Evolutionary conservation across 139 green algal species (phyloP), one percentile per base, ranked within the genome.

Genomic region (Ettlia oleoabundans): DNA sequence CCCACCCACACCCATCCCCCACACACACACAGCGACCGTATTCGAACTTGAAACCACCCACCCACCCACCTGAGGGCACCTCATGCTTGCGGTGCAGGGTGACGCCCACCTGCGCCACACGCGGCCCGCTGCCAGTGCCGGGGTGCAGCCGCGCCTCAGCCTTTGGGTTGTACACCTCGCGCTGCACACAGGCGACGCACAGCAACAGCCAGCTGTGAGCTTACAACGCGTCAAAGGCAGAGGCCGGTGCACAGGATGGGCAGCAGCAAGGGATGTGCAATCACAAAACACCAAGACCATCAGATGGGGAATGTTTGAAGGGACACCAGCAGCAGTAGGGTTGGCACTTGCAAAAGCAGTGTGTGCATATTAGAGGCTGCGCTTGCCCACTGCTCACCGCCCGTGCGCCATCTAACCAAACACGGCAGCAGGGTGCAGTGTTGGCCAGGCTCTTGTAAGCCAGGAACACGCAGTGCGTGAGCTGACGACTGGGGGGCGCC

Each of bases 321-420:
- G n/a, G n/a, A n/a, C n/a, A n/a, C n/a, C n/a, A n/a, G n/a, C n/a
- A n/a, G n/a, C n/a, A n/a, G n/a, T n/a, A n/a, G n/a, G n/a, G n/a
- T n/a, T n/a, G n/a, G n/a, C n/a, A n/a, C n/a, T n/a, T n/a, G n/a
- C n/a, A n/a, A n/a, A n/a, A n/a, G n/a, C n/a, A n/a, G n/a, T n/a
- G 33, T 71, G 64, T 47, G 30, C 32, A 71, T 9, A n/a, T n/a
- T n/a, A n/a, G n/a, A n/a, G n/a, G n/a, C n/a, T n/a, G n/a, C n/a
- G n/a, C n/a, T n/a, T n/a, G n/a, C n/a, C n/a, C 4, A 6, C 64
- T n/a, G 37, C 72, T 87, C 78, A 77, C 78, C 70, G 74, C 63
- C 18, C 75, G 73, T 9, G 83, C 83, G 35, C 83, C 83, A 52
- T 83, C 76, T 69, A 87, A 53, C 83, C 83, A 87, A 3, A 84